Conservation (phyloP, 2,329 filamentous ascomycete genomes). For the Simplicillium sp. region DNA sequence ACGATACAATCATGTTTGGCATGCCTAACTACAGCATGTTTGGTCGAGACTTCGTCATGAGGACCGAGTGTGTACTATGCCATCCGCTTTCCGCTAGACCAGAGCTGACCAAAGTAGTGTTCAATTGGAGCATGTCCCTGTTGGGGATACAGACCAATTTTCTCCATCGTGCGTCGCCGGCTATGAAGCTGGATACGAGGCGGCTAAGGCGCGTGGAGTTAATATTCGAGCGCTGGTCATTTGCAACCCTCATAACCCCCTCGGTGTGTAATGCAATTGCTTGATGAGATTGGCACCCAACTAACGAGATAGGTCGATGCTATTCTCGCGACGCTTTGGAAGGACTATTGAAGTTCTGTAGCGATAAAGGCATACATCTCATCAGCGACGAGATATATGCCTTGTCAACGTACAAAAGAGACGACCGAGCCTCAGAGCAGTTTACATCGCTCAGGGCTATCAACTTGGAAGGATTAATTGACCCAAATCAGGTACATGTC, state of each 20-base stretch:
- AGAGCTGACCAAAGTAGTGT: too few relatives aligned
- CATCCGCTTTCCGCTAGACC: too few relatives aligned
- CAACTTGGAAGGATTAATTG: background rate
- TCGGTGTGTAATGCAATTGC: background rate
- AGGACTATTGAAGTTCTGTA: background rate
- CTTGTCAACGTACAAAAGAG: background rate
- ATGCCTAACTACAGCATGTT: background rate
- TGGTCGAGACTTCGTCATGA: background rate
- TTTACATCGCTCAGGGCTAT: background rate
- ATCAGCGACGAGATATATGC: constrained; percentile 5
- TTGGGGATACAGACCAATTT: background rate
- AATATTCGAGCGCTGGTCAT: constrained; percentile 1
- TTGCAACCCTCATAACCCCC: constrained; percentile 4
- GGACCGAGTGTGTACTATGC: background rate
- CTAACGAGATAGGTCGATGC: background rate
- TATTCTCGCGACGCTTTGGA: background rate
- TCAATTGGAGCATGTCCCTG: background rate
- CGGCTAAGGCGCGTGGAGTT: background rate
- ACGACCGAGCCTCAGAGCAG: background rate
- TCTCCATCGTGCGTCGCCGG: background rate
- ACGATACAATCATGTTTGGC: background rate
- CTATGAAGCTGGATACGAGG: background rate
- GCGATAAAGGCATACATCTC: constrained; percentile 1
- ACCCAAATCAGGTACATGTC: background rate
- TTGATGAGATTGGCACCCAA: too few relatives aligned